Conservation (phyloP, 306 rosid genomes). For the Gillenia trifoliata region DNA sequence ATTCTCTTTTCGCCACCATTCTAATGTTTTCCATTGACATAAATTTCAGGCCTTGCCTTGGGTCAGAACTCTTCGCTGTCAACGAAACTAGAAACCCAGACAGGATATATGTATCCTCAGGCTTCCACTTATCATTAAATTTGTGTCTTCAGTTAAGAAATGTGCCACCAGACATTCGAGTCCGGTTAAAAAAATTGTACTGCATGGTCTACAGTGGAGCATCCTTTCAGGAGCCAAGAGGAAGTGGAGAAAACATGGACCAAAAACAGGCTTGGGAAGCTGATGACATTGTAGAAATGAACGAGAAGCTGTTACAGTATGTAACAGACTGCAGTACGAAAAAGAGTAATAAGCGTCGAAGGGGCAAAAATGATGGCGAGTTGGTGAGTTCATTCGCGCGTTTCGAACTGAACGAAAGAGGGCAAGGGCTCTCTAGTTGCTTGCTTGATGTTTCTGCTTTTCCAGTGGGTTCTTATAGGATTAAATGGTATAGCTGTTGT, state of each 20-base stretch:
- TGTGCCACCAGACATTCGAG: conserved; percentile 19
- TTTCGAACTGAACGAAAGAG: conserved; percentile 43
- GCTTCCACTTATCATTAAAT: conserved; percentile 45
- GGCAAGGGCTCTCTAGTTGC: conserved; percentile 69
- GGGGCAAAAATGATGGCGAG: conserved; percentile 2
- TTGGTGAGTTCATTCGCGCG: conserved; percentile 25
- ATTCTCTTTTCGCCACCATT: neutral
- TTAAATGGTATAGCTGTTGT: conserved; percentile 57
- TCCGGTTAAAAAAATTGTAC: conserved; percentile 29
- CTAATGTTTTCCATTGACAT: conserved; percentile 9
- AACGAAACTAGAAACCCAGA: conserved; percentile 22
- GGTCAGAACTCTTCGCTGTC: conserved; percentile 44
- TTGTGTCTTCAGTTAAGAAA: conserved; percentile 58
- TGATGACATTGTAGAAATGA: conserved; percentile 37
- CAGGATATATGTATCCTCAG: conserved; percentile 25
- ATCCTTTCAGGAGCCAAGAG: conserved; percentile 21
- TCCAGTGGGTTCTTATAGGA: conserved; percentile 51
- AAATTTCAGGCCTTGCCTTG: conserved; percentile 47
- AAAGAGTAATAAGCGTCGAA: neutral
- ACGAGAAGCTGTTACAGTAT: conserved; percentile 27
- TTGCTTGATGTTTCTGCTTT: conserved; percentile 54
- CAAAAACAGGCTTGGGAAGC: conserved; percentile 39
- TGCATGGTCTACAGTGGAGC: conserved; percentile 45
- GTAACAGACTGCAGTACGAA: conserved; percentile 25
- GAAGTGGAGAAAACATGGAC: conserved; percentile 1